A percentile compares a stretch with the other conserved stretches of the same genome.
Conservation (phyloP, 2,329 filamentous ascomycete species). For the Colletotrichum gigasporum region DNA sequence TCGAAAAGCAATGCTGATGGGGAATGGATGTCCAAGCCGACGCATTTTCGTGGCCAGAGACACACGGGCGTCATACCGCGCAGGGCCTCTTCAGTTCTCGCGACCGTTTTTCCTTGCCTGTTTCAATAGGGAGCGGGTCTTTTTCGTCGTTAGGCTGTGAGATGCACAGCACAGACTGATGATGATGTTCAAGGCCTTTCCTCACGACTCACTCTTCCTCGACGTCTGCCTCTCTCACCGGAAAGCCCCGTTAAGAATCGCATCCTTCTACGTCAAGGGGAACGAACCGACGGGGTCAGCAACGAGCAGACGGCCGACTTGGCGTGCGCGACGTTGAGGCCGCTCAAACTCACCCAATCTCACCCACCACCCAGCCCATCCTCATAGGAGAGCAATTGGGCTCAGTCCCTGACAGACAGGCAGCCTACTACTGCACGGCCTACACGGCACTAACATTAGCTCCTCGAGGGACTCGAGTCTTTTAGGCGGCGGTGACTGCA, state of each 20-base stretch:
- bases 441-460: not conserved
- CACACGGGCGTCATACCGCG: not conserved
- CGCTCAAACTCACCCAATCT: no score
- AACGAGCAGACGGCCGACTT: not conserved
- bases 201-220: not conserved
- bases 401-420: no score
- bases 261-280: not conserved
- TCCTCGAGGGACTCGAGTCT: no score
- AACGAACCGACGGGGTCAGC: not conserved
- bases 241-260: not conserved
- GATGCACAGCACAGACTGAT: not conserved
- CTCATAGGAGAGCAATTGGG: no score
- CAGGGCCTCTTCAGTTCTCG: not conserved
- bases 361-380: no score
- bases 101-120: not conserved
- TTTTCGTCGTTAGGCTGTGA: not conserved
- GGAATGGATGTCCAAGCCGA: not conserved
- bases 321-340: no score
- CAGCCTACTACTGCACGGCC: no score
- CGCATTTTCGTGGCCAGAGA: conserved; percentile 5
- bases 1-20: not conserved
- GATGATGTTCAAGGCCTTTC: not conserved
- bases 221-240: not conserved
- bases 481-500: not conserved
- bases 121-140: not conserved